A percentile compares a stretch with the other conserved stretches of the same genome.
These are phyloP conservation scores for Triticum urartu DNA, from an alignment of 176 grass and related monocot genomes.

Conservation along the genomic window DNA sequence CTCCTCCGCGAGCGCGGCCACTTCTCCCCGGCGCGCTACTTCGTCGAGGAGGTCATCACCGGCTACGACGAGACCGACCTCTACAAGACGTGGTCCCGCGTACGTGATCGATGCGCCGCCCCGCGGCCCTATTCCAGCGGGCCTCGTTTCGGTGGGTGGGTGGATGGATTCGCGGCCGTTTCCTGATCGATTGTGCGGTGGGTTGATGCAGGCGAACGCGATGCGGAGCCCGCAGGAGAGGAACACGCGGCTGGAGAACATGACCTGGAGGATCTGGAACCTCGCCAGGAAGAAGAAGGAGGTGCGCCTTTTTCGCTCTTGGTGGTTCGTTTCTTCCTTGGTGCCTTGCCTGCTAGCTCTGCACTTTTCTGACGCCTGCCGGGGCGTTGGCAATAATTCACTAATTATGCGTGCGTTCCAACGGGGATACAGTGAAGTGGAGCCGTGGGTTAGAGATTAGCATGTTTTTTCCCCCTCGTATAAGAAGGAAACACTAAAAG, in stretches of 20 bases:
- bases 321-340: constrained; percentile 33
- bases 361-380: neutral
- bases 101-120: neutral
- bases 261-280: constrained; percentile 99
- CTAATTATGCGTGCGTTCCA: neutral
- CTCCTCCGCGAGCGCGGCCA: constrained; percentile 71
- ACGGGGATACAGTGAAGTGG: neutral
- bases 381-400: neutral
- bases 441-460: constrained; percentile 7
- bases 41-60: constrained; percentile 87
- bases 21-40: constrained; percentile 70
- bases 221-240: constrained; percentile 95
- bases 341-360: neutral
- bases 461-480: neutral
- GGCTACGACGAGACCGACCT: constrained; percentile 86
- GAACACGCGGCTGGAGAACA: constrained; percentile 97
- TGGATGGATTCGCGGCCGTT: neutral
- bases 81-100: constrained; percentile 76
- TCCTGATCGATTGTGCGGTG: neutral
- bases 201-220: constrained; percentile 57
- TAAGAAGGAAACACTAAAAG: neutral
- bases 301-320: constrained; percentile 49
- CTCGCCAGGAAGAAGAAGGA: constrained; percentile 99
- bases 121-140: neutral
- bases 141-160: neutral